A percentile compares a stretch with the other conserved stretches of the same genome.
Conservation (phyloP, 768 basidiomycete genomes). For the Cystofilobasidium bisporidii region DNA sequence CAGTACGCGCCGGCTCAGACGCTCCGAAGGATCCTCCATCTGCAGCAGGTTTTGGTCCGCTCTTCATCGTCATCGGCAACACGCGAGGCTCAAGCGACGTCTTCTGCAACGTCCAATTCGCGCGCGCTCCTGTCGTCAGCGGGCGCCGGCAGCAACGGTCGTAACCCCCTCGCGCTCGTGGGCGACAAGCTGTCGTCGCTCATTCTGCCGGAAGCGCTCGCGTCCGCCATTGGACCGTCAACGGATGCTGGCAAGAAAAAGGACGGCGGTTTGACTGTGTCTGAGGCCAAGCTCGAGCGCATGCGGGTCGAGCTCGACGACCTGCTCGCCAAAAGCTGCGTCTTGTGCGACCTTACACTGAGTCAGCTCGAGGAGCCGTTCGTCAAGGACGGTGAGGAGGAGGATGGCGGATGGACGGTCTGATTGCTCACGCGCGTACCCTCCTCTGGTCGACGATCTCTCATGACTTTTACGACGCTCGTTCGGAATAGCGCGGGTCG, state of each 20-base stretch:
- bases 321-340: slow-evolving; percentile 77
- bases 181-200: slow-evolving; percentile 83
- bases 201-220: slow-evolving; percentile 87
- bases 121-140: slow-evolving; percentile 62
- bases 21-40: slow-evolving; percentile 69
- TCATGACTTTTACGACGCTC: no score
- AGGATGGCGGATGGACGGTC: slow-evolving; percentile 30
- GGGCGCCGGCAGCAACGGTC: slow-evolving; percentile 44
- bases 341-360: slow-evolving; percentile 83
- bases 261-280: slow-evolving; percentile 43
- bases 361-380: slow-evolving; percentile 74
- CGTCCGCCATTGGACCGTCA: slow-evolving; percentile 57
- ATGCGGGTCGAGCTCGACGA: slow-evolving; percentile 79
- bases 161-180: slow-evolving; percentile 64
- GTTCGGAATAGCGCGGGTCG: no score
- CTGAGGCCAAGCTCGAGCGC: slow-evolving; percentile 57
- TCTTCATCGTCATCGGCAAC: slow-evolving; percentile 39
- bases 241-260: slow-evolving; percentile 48
- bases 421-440: background rate
- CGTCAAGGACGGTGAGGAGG: slow-evolving; percentile 64
- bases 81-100: background rate
- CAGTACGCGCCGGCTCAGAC: slow-evolving; percentile 75
- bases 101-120: slow-evolving; percentile 28
- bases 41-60: slow-evolving; percentile 76
- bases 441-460: no score